These are phyloP conservation scores for Colletotrichum sojae DNA, from an alignment of 2,329 filamentous ascomycete species.

Conservation along the genomic window DNA sequence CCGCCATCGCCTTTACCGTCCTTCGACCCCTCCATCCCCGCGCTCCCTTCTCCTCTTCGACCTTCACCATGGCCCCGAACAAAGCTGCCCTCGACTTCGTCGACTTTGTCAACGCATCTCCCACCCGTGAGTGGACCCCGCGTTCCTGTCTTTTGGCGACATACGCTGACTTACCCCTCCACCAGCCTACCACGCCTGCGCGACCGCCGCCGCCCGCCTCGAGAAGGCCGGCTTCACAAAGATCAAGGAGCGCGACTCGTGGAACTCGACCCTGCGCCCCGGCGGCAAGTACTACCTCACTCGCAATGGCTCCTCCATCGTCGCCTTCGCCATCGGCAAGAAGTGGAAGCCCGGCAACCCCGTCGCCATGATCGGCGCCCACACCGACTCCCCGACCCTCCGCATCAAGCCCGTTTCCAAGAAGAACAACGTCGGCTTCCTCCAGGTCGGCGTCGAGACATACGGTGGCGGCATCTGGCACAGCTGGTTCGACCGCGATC, in stretches of 20 bases:
- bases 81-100: slow-evolving; percentile 84
- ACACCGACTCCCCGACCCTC: slow-evolving; percentile 94
- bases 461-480: slow-evolving; percentile 99
- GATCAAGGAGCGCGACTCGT: slow-evolving; percentile 92
- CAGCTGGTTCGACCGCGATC: slow-evolving; percentile 97
- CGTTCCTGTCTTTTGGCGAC: not conserved
- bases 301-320: slow-evolving; percentile 90
- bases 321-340: slow-evolving; percentile 91
- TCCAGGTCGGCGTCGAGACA: slow-evolving; percentile 96
- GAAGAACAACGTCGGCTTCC: slow-evolving; percentile 86
- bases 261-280: slow-evolving; percentile 83
- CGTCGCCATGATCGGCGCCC: slow-evolving; percentile 92
- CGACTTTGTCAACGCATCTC: slow-evolving; percentile 94
- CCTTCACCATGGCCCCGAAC: slow-evolving; percentile 65
- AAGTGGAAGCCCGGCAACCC: slow-evolving; percentile 94
- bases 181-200: slow-evolving; percentile 93
- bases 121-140: slow-evolving; percentile 78
- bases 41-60: slow-evolving; percentile 48
- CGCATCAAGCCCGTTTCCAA: slow-evolving; percentile 96
- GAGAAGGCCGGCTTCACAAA: slow-evolving; percentile 87
- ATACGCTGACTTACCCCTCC: slow-evolving; percentile 20
- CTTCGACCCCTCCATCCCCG: slow-evolving; percentile 20
- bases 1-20: slow-evolving; percentile 35
- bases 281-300: slow-evolving; percentile 98
- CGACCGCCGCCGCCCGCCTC: slow-evolving; percentile 81